Conservation (phyloP, 305 asterid species). For the Vinca major region DNA sequence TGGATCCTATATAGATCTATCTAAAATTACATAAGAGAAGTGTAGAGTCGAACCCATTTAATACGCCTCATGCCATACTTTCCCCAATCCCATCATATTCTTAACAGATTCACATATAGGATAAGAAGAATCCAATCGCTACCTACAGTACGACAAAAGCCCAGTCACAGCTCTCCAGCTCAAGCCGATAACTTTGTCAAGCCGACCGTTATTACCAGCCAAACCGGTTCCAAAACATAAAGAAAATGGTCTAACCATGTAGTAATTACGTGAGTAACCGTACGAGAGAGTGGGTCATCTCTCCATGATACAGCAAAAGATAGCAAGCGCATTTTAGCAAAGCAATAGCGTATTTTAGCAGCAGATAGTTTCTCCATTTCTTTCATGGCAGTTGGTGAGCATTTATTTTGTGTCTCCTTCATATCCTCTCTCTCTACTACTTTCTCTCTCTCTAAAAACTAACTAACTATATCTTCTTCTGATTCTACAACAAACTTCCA, state of each 20-base stretch:
- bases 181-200: not conserved
- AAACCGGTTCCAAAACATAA: slow-evolving; percentile 22
- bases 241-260: slow-evolving; percentile 7
- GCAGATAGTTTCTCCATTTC: slow-evolving; percentile 36
- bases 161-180: too few relatives aligned
- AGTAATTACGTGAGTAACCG: slow-evolving; percentile 21
- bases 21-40: too few relatives aligned
- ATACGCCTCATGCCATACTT: too few relatives aligned
- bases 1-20: too few relatives aligned
- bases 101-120: too few relatives aligned
- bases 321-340: slow-evolving; percentile 5
- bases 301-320: slow-evolving; percentile 20
- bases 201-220: slow-evolving; percentile 3
- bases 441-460: slow-evolving; percentile 12
- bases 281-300: slow-evolving; percentile 22
- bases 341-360: slow-evolving; percentile 18
- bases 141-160: too few relatives aligned
- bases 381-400: slow-evolving; percentile 53
- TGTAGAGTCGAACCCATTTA: too few relatives aligned
- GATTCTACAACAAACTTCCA: not conserved
- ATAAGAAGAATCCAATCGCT: too few relatives aligned
- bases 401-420: slow-evolving; percentile 38
- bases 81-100: too few relatives aligned
- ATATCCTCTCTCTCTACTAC: slow-evolving; percentile 4
- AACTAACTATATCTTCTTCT: not conserved